Evolutionary conservation across 2,329 filamentous ascomycete species (phyloP).

Genomic region (Colletotrichum phormii): DNA sequence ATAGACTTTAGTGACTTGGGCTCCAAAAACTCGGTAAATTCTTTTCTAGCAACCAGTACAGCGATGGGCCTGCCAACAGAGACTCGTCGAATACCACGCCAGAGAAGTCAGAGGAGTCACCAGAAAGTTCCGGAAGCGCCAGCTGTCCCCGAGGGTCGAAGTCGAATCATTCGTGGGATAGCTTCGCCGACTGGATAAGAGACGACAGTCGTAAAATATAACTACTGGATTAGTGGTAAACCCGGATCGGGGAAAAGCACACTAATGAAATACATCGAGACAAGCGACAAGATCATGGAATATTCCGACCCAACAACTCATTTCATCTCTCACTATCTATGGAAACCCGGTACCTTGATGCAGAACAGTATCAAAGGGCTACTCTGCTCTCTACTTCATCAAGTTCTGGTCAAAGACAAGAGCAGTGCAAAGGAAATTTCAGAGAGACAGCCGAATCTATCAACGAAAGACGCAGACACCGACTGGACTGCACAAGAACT

Average conservation of each 20-base stretch:
- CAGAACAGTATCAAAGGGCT: background rate
- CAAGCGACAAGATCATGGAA: background rate
- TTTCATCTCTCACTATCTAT: background rate
- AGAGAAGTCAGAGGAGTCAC: too few species aligned
- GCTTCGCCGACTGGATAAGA: background rate
- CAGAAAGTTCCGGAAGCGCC: background rate
- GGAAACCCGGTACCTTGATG: background rate
- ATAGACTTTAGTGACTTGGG: background rate
- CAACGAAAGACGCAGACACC: background rate
- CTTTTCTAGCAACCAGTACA: too few species aligned
- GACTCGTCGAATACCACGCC: too few species aligned
- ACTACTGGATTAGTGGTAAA: conserved; percentile 49
- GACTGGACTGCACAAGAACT: background rate
- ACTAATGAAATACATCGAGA: conserved; percentile 44
- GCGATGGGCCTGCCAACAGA: too few species aligned
- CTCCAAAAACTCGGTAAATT: too few species aligned
- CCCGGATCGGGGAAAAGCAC: conserved; percentile 48
- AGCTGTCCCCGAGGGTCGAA: too few species aligned
- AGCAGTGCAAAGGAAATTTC: background rate
- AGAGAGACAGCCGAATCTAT: rapidly evolving
- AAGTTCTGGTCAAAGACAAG: background rate
- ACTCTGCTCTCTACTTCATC: background rate
- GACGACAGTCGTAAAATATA: background rate
- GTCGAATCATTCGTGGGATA: too few species aligned
- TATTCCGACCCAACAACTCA: rapidly evolving